These are phyloP conservation scores for Asterella californica DNA, from an alignment of 225 moss, liverwort and hornwort species.

Conservation along the genomic window DNA sequence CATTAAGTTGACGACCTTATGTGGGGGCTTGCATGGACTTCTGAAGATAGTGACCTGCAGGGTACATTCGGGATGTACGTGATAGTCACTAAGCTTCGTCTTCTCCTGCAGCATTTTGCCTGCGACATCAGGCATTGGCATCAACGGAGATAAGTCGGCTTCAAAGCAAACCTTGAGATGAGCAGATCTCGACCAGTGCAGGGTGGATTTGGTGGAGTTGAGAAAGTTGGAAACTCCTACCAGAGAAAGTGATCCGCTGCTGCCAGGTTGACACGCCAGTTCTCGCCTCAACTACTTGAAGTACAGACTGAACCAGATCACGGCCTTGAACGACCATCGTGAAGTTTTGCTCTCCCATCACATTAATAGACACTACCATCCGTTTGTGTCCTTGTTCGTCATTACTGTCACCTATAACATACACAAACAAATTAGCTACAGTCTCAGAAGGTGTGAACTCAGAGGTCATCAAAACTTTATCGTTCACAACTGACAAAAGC, in stretches of 20 bases:
- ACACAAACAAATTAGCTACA: background rate
- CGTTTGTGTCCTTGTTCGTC: conserved; percentile 75
- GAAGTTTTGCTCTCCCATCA: conserved; percentile 87
- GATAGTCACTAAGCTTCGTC: conserved; percentile 69
- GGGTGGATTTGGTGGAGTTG: background rate
- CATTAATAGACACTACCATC: conserved; percentile 75
- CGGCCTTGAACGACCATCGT: conserved; percentile 81
- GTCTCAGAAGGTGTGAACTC: background rate
- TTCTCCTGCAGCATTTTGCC: conserved; percentile 82
- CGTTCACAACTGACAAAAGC: background rate
- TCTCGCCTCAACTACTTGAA: conserved; percentile 65
- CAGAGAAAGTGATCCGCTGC: conserved; percentile 79
- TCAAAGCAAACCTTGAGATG: background rate
- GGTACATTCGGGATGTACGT: conserved; percentile 68
- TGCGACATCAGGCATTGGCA: conserved; percentile 19
- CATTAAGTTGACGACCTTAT: conserved; percentile 18
- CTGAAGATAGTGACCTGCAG: conserved; percentile 70
- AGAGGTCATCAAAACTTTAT: background rate
- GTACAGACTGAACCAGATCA: conserved; percentile 62
- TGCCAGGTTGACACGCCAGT: conserved; percentile 75
- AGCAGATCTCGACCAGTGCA: too few relatives aligned
- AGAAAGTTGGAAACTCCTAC: conserved; percentile 22
- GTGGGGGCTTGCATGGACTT: conserved; percentile 42
- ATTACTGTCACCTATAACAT: conserved; percentile 66
- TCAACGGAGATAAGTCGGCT: background rate